These are phyloP conservation scores for Venturia carpophila DNA, from an alignment of 2,329 filamentous ascomycete species.

Conservation along the genomic window DNA sequence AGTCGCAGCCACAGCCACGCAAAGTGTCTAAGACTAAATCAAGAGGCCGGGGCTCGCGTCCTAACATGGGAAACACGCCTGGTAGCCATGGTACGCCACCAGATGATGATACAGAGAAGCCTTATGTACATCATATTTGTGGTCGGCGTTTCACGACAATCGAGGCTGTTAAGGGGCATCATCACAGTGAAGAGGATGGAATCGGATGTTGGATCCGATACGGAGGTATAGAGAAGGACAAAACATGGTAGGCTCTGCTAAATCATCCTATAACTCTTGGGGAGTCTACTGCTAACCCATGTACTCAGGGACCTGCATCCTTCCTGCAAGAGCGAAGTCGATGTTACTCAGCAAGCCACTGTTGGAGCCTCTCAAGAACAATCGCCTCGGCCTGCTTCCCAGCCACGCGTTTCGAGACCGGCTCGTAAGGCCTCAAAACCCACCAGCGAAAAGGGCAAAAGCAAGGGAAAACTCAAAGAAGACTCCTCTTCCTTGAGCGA, in stretches of 20 bases:
- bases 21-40: not conserved
- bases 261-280: not conserved
- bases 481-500: not conserved
- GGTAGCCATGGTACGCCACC: not conserved
- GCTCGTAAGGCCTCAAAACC: not conserved
- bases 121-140: conserved; percentile 11
- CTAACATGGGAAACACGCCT: not conserved
- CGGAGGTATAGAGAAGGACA: conserved; percentile 3
- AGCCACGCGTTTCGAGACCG: not conserved
- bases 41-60: not conserved
- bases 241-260: not conserved
- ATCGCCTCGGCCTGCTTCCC: not conserved
- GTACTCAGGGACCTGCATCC: conserved; percentile 1
- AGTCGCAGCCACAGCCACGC: not conserved
- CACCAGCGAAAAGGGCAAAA: not conserved
- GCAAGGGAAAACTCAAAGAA: not conserved
- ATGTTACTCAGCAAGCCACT: not conserved
- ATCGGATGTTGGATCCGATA: conserved; percentile 4
- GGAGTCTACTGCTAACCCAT: not conserved
- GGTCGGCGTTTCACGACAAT: conserved; percentile 1
- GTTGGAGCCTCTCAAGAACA: not conserved
- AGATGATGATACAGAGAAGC: not conserved
- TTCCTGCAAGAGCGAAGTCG: conserved; percentile 3
- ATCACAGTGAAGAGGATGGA: not conserved
- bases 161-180: not conserved